Evolutionary conservation across 805 yeast genomes (phyloP), one percentile per base, ranked within the genome.

Genomic region (Metschnikowia santaceciliae): DNA sequence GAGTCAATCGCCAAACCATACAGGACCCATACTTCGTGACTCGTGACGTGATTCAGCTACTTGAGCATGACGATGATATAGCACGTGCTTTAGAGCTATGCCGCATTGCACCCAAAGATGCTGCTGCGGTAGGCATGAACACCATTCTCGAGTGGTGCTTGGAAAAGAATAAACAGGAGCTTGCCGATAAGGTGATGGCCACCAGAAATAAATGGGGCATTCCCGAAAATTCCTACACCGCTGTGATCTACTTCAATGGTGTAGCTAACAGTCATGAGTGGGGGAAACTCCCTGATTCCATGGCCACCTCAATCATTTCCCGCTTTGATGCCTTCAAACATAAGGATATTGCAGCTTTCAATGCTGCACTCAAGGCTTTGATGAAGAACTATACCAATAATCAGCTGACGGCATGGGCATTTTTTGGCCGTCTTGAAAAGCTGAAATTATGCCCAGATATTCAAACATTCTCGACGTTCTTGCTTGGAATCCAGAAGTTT

Each of bases 181-280:
- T 71, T 6, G 86, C 86, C 0, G 49, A 84, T 23, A 78, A 78
- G 38, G 56, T 80, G 17, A 75, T 75, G 52, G 74, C 76, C 46
- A 75, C 78, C 67, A 70, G 88, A 46, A 83, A 81, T 57, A 85
- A 83, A 61, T 79, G 88, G 83, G 79, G 78, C 0, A 74, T 82
- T 11, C 76, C 77, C 2, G 68, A 76, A 4, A 80, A 83, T 56
- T 77, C 79, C n/a, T 69, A 69, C 30, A 70, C 74, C 6, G 68
- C 63, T 46, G 62, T 70, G 4, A 67, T 68, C 7, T 59, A 71
- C 17, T 73, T 70, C 51, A 62, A 65, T 46, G 77, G 77, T 1
- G 50, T 74, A 10, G 62, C 72, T 41, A 67, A 63, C 47, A 50
- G 63, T 17, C 60, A 60, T 26, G 60, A 61, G 36, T 70, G 73